These are phyloP conservation scores for Tetrapyrgos nigripes DNA, from an alignment of 1,284 basidiomycete species.

Conservation along the genomic window DNA sequence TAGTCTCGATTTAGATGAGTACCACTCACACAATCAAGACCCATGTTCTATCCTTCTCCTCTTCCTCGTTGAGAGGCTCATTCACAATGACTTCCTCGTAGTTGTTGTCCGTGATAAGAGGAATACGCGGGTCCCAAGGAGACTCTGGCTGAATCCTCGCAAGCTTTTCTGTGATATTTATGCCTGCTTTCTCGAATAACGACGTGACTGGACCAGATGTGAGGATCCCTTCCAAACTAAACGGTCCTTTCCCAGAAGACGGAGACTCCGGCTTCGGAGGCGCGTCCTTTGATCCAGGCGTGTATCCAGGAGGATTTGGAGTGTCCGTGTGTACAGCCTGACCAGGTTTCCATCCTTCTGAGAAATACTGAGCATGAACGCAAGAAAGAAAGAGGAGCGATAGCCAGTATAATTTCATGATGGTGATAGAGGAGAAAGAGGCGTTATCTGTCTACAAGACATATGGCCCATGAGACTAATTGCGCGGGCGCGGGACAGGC, in stretches of 20 bases:
- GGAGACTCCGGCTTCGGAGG: not conserved
- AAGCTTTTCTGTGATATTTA: slow-evolving; percentile 71
- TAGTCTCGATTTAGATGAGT: slow-evolving; percentile 1
- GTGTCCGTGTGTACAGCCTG: slow-evolving; percentile 50
- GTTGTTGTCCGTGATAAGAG: slow-evolving; percentile 78
- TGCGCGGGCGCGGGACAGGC: not conserved
- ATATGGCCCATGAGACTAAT: not conserved
- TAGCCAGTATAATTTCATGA: slow-evolving; percentile 57
- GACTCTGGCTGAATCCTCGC: slow-evolving; percentile 43
- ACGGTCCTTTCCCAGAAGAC: slow-evolving; percentile 23
- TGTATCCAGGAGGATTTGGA: slow-evolving; percentile 10
- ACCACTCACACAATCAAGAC: slow-evolving; percentile 69
- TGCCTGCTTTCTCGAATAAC: slow-evolving; percentile 60
- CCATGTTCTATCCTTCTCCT: slow-evolving; percentile 73
- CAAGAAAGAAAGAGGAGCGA: slow-evolving; percentile 44
- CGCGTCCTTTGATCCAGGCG: not conserved
- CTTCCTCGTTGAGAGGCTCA: slow-evolving; percentile 65
- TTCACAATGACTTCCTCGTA: slow-evolving; percentile 72
- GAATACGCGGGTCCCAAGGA: slow-evolving; percentile 74
- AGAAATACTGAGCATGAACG: slow-evolving; percentile 72
- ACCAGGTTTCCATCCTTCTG: slow-evolving; percentile 78
- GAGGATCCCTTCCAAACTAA: slow-evolving; percentile 56
- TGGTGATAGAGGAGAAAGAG: slow-evolving; percentile 29
- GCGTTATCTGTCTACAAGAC: not conserved
- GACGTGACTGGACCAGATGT: slow-evolving; percentile 56